Conservation (phyloP, 495 filamentous ascomycete species). For the Lasiosphaeriaceae sp. region DNA sequence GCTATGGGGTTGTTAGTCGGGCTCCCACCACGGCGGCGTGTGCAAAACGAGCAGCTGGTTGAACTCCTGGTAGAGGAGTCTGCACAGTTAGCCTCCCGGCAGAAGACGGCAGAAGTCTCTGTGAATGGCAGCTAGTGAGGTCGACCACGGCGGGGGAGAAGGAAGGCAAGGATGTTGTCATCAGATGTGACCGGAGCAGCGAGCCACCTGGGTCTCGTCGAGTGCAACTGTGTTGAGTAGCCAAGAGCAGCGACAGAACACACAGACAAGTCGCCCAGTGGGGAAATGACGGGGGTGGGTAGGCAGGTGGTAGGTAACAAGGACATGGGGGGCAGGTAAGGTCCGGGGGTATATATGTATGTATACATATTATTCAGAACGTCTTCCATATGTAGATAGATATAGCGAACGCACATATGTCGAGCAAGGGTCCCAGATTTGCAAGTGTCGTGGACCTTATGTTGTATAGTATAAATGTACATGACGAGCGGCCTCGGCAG, state of each 20-base stretch:
- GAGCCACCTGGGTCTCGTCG: constrained; percentile 2
- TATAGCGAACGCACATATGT: no score
- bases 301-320: neutral
- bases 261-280: constrained; percentile 13
- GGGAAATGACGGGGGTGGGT: neutral
- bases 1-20: neutral
- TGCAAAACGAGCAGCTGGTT: neutral
- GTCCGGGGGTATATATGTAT: neutral
- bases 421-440: no score
- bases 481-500: no score
- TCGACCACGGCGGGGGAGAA: constrained; percentile 9
- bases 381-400: neutral
- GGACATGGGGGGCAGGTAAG: neutral
- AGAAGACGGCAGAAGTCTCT: constrained; percentile 26
- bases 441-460: no score
- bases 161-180: neutral
- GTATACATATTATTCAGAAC: neutral
- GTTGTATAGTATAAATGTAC: no score
- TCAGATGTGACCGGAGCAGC: constrained; percentile 6
- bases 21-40: neutral
- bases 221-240: constrained; percentile 7
- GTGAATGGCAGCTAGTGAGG: constrained; percentile 16
- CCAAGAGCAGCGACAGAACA: constrained; percentile 7
- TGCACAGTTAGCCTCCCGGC: constrained; percentile 12
- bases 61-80: neutral